A percentile compares a stretch with the other conserved stretches of the same genome.
Evolutionary conservation across 2,329 filamentous ascomycete genomes (phyloP).

Genomic region (Scedosporium dehoogii): DNA sequence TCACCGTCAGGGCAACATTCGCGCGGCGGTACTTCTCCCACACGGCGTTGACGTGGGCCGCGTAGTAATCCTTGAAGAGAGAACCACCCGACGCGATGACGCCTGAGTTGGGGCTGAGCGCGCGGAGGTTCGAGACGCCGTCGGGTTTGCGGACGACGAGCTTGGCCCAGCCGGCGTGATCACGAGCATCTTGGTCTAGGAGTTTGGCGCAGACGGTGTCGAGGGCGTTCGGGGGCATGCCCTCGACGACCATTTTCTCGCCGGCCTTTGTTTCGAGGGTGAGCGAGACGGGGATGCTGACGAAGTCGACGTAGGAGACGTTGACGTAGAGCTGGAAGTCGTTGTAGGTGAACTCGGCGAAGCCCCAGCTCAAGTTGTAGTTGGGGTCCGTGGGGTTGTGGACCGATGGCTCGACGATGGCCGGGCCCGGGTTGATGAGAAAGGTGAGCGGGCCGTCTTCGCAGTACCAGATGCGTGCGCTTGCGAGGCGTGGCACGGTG

Average conservation of each 20-base stretch:
- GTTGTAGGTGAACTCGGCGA: constrained; percentile 63
- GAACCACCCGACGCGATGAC: constrained; percentile 24
- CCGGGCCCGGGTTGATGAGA: constrained; percentile 60
- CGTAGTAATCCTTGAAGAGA: constrained; percentile 41
- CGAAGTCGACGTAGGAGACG: constrained; percentile 69
- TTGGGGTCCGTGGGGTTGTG: constrained; percentile 57
- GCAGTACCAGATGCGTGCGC: constrained; percentile 64
- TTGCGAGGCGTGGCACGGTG: constrained; percentile 59
- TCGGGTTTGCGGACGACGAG: constrained; percentile 33
- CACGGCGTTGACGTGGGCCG: constrained; percentile 37
- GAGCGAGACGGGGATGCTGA: constrained; percentile 53
- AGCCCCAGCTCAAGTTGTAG: constrained; percentile 52
- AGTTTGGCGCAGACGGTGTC: constrained; percentile 33
- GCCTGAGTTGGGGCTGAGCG: constrained; percentile 42
- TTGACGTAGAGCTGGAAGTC: constrained; percentile 52
- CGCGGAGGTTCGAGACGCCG: constrained; percentile 32
- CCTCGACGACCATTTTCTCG: constrained; percentile 33
- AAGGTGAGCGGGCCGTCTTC: constrained; percentile 53
- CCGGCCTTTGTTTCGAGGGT: constrained; percentile 37
- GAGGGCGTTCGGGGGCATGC: constrained; percentile 36
- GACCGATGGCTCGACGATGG: constrained; percentile 64
- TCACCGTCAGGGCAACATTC: constrained; percentile 30
- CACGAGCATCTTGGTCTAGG: constrained; percentile 31
- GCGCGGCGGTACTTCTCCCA: constrained; percentile 37
- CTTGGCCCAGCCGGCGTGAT: constrained; percentile 41